These are phyloP conservation scores for Fusarium aywerte DNA, from an alignment of 2,329 filamentous ascomycete species.

Conservation along the genomic window DNA sequence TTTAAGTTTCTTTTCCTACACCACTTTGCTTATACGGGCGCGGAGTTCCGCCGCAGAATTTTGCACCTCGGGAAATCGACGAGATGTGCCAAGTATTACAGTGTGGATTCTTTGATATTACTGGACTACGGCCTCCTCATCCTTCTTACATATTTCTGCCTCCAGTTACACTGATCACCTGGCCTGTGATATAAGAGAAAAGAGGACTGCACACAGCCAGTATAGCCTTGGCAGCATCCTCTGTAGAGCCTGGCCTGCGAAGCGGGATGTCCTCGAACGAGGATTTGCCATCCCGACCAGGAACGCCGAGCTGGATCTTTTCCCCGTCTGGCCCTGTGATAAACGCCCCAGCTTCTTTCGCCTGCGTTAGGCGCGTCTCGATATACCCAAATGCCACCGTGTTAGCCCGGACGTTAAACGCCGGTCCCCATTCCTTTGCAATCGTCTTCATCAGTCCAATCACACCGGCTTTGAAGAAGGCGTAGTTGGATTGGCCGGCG, in stretches of 20 bases:
- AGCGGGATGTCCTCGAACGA: not conserved
- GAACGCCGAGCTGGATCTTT: not conserved
- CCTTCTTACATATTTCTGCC: not conserved
- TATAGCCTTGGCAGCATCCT: not conserved
- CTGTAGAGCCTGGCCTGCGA: not conserved
- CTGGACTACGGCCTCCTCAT: not conserved
- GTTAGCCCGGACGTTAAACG: not conserved
- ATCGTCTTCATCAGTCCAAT: constrained; percentile 50
- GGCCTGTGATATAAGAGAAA: not conserved
- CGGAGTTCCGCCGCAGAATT: not conserved
- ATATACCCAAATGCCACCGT: constrained; percentile 1
- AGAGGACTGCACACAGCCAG: not conserved
- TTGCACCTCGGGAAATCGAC: not conserved
- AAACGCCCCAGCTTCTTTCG: not conserved
- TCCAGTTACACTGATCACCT: not conserved
- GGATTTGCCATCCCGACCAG: not conserved
- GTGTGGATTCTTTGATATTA: not conserved
- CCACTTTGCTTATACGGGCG: too few species aligned
- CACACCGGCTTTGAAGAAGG: not conserved
- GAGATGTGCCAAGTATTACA: not conserved
- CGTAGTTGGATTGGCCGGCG: not conserved
- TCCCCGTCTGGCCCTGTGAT: not conserved
- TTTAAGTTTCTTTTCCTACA: too few species aligned
- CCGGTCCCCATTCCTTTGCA: constrained; percentile 78
- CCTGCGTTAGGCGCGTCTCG: not conserved